Evolutionary conservation across 2,329 filamentous ascomycete genomes (phyloP), one percentile per base, ranked within the genome.

Genomic region (Harringtonia lauricola): DNA sequence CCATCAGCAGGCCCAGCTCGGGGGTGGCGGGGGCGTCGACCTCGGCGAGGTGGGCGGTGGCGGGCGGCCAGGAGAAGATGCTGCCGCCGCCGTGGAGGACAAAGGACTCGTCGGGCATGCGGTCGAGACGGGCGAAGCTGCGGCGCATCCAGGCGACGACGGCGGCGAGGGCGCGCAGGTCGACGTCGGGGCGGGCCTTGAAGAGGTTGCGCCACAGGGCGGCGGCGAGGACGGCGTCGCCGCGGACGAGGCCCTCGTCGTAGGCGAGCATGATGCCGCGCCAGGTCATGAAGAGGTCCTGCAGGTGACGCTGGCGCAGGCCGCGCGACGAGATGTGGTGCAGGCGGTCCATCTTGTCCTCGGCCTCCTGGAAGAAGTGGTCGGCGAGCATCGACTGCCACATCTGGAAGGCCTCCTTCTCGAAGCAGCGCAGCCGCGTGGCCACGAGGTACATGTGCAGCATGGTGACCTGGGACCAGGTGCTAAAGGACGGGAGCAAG

Each of bases 381-480:
- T 98, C 89, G 38, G 92, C 78, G 50, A 98, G 73, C 65, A 95
- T 86, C 57, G 88, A 84, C 62, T 94, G 86, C 80, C 88, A 95
- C 45, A 78, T 74, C 48, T 77, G 73, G 52, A 84, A 80, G 52
- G 76, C 71, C 19, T 81, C 74, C 43, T 71, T 67, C 19, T 86
- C 81, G 54, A 95, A 77, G 61, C 81, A 81, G 51, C 92, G 84
- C 54, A 95, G 69, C 45, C 89, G 83, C 38, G 86, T 83, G 44
- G 86, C 84, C 47, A 96, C 65, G 46, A 95, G 75, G 70, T 95
- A 96, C 74, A 98, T 84, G 69, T 98, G 90, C 46, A 98, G 74
- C 72, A 95, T 94, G 30, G 89, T 92, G 36, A 96, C 82, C 64
- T 96, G 89, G 18, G 88, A 86, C 92, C 92, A 98, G 45, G 86